These are phyloP conservation scores for Annona squamosa DNA, from an alignment of 164 flowering plant genomes.

Conservation along the genomic window DNA sequence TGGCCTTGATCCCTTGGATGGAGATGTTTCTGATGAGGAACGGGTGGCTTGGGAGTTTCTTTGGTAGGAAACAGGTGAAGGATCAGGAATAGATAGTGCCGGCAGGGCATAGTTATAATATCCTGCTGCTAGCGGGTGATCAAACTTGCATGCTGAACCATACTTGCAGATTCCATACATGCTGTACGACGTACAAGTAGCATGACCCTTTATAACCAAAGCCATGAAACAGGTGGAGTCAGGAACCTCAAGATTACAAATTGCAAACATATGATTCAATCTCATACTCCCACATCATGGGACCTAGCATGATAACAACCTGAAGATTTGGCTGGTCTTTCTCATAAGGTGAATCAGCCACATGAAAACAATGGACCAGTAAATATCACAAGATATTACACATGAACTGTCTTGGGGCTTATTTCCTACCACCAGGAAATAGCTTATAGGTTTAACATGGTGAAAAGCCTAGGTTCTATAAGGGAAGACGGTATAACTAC, in stretches of 20 bases:
- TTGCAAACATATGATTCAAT: not conserved
- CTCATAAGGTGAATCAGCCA: not conserved
- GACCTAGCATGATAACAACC: not conserved
- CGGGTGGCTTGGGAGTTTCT: constrained; percentile 21
- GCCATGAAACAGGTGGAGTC: constrained; percentile 5
- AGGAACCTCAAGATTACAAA: not conserved
- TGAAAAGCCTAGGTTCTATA: not conserved
- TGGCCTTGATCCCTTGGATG: constrained; percentile 18
- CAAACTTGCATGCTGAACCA: constrained; percentile 68
- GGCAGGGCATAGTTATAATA: constrained; percentile 33
- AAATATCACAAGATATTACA: not conserved
- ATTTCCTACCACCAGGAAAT: not conserved
- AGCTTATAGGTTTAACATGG: not conserved
- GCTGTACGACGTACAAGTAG: constrained; percentile 25
- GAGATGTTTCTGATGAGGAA: constrained; percentile 20
- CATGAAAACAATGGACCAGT: not conserved
- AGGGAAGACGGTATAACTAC: not conserved
- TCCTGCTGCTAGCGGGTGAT: constrained; percentile 47
- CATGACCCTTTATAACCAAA: constrained; percentile 17
- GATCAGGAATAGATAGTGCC: constrained; percentile 26
- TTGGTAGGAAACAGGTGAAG: constrained; percentile 24
- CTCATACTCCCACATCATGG: not conserved
- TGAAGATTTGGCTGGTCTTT: not conserved
- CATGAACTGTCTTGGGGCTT: not conserved
- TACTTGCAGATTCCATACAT: constrained; percentile 42